Percentiles rank a stretch among this genome's conserved stretches.
phyloP scores from a whole-genome alignment of 1,284 basidiomycete genomes.

The Termitomyces sp. region DNA sequence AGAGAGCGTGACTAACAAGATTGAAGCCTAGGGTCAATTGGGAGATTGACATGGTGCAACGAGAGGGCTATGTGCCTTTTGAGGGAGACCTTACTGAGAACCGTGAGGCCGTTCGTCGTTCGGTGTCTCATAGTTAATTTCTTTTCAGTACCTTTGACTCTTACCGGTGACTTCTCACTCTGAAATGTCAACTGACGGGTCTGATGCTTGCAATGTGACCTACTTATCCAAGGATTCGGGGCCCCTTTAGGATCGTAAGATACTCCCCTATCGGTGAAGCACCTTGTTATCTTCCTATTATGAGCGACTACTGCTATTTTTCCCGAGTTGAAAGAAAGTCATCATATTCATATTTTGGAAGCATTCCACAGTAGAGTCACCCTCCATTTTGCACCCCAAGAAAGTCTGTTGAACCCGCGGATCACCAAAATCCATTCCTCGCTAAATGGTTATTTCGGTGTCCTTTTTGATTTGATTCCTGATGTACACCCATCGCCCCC shows the following conservation, averaged over 20 bases:
- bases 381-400: background rate
- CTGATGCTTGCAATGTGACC: too few relatives aligned
- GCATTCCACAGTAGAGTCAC: background rate
- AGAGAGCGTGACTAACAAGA: slow-evolving; percentile 1
- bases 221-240: background rate
- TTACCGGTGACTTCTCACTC: background rate
- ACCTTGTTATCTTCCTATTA: background rate
- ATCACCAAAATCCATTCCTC: background rate
- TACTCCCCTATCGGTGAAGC: background rate
- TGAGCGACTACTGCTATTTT: background rate
- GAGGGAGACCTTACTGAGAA: slow-evolving; percentile 20
- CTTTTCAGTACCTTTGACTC: background rate
- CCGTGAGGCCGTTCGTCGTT: slow-evolving; percentile 10
- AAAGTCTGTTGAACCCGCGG: background rate
- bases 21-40: slow-evolving; percentile 19
- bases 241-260: background rate
- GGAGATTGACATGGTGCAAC: slow-evolving; percentile 28
- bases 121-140: background rate
- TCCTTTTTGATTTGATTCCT: background rate
- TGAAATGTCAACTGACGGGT: background rate
- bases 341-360: background rate
- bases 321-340: background rate
- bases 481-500: background rate
- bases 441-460: background rate
- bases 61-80: slow-evolving; percentile 21